A percentile compares a stretch with the other conserved stretches of the same genome.
phyloP scores from a whole-genome alignment of 139 green algal species.

The Axilococcus clingmanii region DNA sequence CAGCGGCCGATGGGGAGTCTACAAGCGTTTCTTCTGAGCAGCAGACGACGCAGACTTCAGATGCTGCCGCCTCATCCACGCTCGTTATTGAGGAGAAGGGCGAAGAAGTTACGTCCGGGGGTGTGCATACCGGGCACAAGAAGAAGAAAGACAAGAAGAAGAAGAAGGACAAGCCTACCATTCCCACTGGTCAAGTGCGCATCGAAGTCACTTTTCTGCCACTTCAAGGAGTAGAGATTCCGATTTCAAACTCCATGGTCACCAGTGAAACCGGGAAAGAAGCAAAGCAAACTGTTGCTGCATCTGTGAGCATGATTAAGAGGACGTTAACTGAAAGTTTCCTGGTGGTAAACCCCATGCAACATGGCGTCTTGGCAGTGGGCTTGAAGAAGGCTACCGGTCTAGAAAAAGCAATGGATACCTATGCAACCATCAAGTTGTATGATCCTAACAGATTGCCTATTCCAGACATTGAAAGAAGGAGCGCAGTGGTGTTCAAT shows the following conservation, averaged over 20 bases:
- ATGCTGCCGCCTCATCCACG: no score
- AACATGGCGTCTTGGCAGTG: conserved; percentile 17
- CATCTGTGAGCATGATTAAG: not conserved
- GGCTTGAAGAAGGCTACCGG: conserved; percentile 7
- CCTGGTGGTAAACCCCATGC: not conserved
- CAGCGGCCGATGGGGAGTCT: not conserved
- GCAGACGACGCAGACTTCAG: no score
- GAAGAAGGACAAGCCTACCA: not conserved
- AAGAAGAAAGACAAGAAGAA: no score
- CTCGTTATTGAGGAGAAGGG: no score
- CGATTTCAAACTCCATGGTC: not conserved
- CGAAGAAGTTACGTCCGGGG: no score
- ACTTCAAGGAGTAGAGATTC: conserved; percentile 7
- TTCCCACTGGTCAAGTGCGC: conserved; percentile 1
- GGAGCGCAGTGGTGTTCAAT: not conserved
- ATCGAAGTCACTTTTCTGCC: conserved; percentile 18
- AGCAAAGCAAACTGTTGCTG: not conserved
- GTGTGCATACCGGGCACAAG: no score
- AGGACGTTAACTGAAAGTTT: not conserved
- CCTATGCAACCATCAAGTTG: conserved; percentile 4
- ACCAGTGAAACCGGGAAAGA: not conserved
- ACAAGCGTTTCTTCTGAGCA: not conserved
- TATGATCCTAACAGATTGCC: conserved; percentile 15
- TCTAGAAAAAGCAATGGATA: conserved; percentile 6
- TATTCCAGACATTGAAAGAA: conserved; percentile 14